A percentile compares a stretch with the other conserved stretches of the same genome.
Conservation (phyloP, 2,329 filamentous ascomycete genomes). For the Colletotrichum abscissum region DNA sequence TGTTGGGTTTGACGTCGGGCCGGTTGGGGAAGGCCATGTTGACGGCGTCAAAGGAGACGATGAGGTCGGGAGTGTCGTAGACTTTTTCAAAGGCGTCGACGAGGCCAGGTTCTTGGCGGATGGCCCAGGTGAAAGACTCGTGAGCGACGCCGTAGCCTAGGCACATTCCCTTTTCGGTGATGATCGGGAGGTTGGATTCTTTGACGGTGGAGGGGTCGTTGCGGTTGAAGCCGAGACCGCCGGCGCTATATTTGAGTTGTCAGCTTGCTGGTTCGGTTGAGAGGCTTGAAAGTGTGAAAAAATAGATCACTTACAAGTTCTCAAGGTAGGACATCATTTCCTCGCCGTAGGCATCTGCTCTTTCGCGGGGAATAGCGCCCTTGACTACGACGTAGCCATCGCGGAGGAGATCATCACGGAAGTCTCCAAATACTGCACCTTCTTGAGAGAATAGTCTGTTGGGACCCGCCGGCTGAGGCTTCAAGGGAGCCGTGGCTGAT, state of each 20-base stretch:
- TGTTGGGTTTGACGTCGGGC: conserved; percentile 14
- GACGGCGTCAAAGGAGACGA: conserved; percentile 24
- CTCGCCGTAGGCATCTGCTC: conserved; percentile 5
- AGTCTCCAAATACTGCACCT: not conserved
- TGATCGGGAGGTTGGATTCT: conserved; percentile 40
- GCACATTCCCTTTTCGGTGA: conserved; percentile 25
- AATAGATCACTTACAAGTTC: not conserved
- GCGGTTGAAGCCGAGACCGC: conserved; percentile 41
- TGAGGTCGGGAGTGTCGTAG: conserved; percentile 19
- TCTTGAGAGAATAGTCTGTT: conserved; percentile 6
- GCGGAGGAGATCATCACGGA: conserved; percentile 12
- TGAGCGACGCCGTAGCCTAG: conserved; percentile 23
- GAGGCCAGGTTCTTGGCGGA: conserved; percentile 19
- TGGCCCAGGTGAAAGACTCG: conserved; percentile 18
- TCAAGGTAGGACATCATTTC: conserved; percentile 15
- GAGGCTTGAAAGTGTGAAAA: too few relatives aligned
- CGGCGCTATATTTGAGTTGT: not conserved
- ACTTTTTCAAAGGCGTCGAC: conserved; percentile 17
- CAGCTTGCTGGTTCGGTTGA: too few relatives aligned
- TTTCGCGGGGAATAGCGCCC: conserved; percentile 7
- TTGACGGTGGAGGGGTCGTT: conserved; percentile 50
- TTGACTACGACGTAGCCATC: conserved; percentile 14
- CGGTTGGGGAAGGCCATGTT: conserved; percentile 25
- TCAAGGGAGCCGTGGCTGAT: not conserved
- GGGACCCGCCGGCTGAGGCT: not conserved